These are phyloP conservation scores for Calonectria naviculata DNA, from an alignment of 2,329 filamentous ascomycete genomes.

Conservation along the genomic window DNA sequence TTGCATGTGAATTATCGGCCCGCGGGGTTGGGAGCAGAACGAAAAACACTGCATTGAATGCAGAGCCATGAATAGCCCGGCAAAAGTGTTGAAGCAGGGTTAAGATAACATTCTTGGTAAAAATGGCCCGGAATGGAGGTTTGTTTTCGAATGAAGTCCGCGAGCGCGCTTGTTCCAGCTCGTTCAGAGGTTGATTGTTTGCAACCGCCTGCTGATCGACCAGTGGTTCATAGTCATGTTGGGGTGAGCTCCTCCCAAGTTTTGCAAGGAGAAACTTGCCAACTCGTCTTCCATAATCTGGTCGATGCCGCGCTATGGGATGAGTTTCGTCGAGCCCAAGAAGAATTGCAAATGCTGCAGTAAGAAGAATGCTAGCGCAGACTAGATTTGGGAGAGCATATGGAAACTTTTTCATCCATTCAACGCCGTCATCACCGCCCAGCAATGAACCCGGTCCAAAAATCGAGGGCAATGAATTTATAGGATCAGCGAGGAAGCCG, in stretches of 20 bases:
- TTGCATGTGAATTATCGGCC: conserved; percentile 1
- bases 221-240: neutral
- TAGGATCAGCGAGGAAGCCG: conserved; percentile 37
- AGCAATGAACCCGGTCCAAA: conserved; percentile 33
- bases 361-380: conserved; percentile 23
- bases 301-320: conserved; percentile 10
- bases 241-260: neutral
- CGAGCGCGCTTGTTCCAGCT: neutral
- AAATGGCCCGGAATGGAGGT: conserved; percentile 21
- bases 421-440: conserved; percentile 27
- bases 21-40: conserved; percentile 28
- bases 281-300: conserved; percentile 21
- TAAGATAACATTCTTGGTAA: conserved; percentile 29
- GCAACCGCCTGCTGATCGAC: neutral
- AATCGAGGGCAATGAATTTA: conserved; percentile 24
- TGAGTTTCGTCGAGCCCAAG: conserved; percentile 38
- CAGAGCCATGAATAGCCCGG: conserved; percentile 21
- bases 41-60: conserved; percentile 39
- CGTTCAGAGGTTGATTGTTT: neutral
- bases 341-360: conserved; percentile 29
- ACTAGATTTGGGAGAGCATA: conserved; percentile 37
- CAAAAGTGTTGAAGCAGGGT: conserved; percentile 27
- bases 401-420: conserved; percentile 34
- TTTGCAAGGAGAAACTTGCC: conserved; percentile 13
- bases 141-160: neutral